Conservation (phyloP, 1,284 basidiomycete species). For the Vanrija sp. region DNA sequence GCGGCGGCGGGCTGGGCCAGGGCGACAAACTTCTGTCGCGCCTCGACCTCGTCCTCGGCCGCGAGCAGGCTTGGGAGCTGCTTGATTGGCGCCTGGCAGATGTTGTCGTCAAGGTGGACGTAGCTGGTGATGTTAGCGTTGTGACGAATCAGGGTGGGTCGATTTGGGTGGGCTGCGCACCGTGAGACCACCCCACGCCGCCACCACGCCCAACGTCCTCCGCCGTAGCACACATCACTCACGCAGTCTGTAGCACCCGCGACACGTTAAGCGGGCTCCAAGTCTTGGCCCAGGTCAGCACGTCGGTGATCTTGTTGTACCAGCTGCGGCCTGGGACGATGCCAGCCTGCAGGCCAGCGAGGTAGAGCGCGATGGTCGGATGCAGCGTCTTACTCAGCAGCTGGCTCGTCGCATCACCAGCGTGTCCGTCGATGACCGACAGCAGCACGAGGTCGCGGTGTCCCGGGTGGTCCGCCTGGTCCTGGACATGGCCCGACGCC, state of each 20-base stretch:
- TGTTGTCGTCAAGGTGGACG: constrained; percentile 54
- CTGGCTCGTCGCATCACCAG: constrained; percentile 76
- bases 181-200: background rate
- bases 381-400: constrained; percentile 82
- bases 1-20: constrained; percentile 71
- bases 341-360: constrained; percentile 55
- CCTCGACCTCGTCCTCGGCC: constrained; percentile 21
- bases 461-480: background rate
- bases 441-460: constrained; percentile 73
- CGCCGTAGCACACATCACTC: constrained; percentile 8
- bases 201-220: background rate
- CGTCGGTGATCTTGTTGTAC: constrained; percentile 22
- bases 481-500: background rate
- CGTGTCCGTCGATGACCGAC: constrained; percentile 89
- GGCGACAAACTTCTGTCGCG: constrained; percentile 53
- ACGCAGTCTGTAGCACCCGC: constrained; percentile 31
- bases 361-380: constrained; percentile 76
- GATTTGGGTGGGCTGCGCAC: background rate
- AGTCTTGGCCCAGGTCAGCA: constrained; percentile 18
- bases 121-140: constrained; percentile 30
- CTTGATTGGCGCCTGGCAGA: constrained; percentile 51
- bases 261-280: constrained; percentile 34
- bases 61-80: constrained; percentile 49
- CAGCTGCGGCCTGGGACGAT: constrained; percentile 25
- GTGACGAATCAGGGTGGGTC: background rate